Base-by-base conservation (phyloP, 129 eudicot species). In the Erigeron canadensis region DNA sequence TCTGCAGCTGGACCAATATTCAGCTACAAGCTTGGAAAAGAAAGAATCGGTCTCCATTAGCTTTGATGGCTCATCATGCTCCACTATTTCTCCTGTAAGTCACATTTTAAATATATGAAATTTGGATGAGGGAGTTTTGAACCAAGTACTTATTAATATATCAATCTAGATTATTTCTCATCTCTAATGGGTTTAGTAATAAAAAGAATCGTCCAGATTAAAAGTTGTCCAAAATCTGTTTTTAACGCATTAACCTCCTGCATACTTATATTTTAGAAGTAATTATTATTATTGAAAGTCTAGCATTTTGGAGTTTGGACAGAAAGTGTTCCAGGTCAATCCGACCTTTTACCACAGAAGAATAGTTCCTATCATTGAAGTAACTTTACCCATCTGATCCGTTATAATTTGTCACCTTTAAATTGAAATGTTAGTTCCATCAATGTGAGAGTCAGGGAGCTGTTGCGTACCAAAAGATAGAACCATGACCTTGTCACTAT, bases 11-110 rank as follows among this genome's bases (percentile, higher is more conserved):
- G 90, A 84, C 92, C 97, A 91, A 22, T 88, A 91, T 77, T 91
- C 97, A 8, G 91, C 85, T 16, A 91, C 97, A 78, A 91, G 92
- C 64, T 91, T 88, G n/a, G 92, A 76, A 55, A 91, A 91, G 34
- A 82, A 73, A 21, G 97, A 87, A 54, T 78, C 81, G 8, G 76
- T 76, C 73, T 77, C 71, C 85, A 91, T 78, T 13, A 91, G 91
- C 79, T 74, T 84, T 67, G 85, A 53, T 57, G 97, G 97, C 63
- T 88, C 88, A 66, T 86, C 96, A 61, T 88, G 88, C 83, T 88
- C 97, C 80, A 91, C 50, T 69, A 91, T 45, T 50, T 77, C 74
- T 59, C 97, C 95, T 90, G 79, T 79, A 61, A 71, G 15, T 72
- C 15, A 41, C 38, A 7, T 23, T 57, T 23, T 19, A 57, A 4